Percentiles rank a stretch among this genome's conserved stretches.
These are phyloP conservation scores for Astrothelium subdiscretum DNA, from an alignment of 495 filamentous ascomycete genomes.

Conservation along the genomic window DNA sequence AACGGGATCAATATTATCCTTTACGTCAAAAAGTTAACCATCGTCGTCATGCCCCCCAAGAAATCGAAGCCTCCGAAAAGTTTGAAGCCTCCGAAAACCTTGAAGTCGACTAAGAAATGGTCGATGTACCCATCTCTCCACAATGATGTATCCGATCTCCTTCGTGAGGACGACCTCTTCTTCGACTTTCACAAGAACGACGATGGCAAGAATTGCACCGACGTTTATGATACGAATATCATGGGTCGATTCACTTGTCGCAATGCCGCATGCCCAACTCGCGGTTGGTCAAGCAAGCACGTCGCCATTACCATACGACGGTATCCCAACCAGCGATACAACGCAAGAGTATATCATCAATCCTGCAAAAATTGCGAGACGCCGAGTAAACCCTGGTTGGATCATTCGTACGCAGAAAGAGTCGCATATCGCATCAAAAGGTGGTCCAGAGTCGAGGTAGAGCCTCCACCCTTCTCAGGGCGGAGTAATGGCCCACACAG, in stretches of 20 bases:
- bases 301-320: constrained; percentile 36
- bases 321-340: constrained; percentile 32
- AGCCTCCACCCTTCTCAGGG: constrained; percentile 18
- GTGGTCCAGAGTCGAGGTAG: constrained; percentile 36
- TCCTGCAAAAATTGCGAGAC: constrained; percentile 29
- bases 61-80: too few relatives aligned
- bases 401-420: constrained; percentile 38
- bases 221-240: constrained; percentile 24
- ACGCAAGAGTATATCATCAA: constrained; percentile 38
- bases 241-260: constrained; percentile 25
- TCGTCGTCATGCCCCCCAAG: too few relatives aligned
- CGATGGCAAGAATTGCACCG: constrained; percentile 9
- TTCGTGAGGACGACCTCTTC: constrained; percentile 22
- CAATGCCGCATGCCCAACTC: constrained; percentile 18
- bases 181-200: constrained; percentile 25
- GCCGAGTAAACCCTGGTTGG: constrained; percentile 27
- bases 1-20: too few relatives aligned
- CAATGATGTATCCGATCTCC: constrained; percentile 26
- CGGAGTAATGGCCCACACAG: constrained; percentile 32
- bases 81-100: too few relatives aligned
- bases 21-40: too few relatives aligned
- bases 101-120: constrained; percentile 17
- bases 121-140: constrained; percentile 33
- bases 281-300: constrained; percentile 32
- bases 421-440: constrained; percentile 40